phyloP scores from a whole-genome alignment of 306 rosid species.

The Clitoria ternatea region DNA sequence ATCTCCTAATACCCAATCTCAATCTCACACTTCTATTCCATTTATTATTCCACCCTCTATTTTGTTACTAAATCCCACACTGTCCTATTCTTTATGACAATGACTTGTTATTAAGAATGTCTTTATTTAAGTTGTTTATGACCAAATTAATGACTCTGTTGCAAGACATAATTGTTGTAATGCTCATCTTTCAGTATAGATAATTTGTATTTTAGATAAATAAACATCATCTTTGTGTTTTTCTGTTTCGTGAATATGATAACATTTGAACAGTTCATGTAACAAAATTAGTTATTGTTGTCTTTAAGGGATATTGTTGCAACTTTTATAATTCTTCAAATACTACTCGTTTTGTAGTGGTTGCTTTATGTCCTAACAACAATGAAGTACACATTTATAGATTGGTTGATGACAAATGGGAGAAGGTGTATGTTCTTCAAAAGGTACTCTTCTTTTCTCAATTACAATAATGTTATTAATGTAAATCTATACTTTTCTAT shows the following conservation, averaged over 20 bases:
- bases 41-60: neutral
- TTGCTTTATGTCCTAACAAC: slow-evolving; percentile 89
- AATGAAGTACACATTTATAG: slow-evolving; percentile 89
- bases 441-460: slow-evolving; percentile 50
- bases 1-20: neutral
- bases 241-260: neutral
- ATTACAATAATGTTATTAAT: neutral
- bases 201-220: neutral
- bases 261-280: neutral
- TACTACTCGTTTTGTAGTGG: slow-evolving; percentile 52
- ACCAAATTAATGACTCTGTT: neutral
- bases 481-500: neutral
- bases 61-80: neutral
- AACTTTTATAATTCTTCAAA: slow-evolving; percentile 1
- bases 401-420: slow-evolving; percentile 86
- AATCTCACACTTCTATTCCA: neutral
- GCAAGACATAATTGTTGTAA: neutral
- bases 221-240: neutral
- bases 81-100: neutral
- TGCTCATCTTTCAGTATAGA: neutral
- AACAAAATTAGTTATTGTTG: neutral
- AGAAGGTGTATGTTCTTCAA: slow-evolving; percentile 84
- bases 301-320: neutral
- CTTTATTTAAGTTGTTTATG: neutral
- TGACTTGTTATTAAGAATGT: neutral